Conservation (phyloP, 768 basidiomycete species). For the Tremella yokohamensis region DNA sequence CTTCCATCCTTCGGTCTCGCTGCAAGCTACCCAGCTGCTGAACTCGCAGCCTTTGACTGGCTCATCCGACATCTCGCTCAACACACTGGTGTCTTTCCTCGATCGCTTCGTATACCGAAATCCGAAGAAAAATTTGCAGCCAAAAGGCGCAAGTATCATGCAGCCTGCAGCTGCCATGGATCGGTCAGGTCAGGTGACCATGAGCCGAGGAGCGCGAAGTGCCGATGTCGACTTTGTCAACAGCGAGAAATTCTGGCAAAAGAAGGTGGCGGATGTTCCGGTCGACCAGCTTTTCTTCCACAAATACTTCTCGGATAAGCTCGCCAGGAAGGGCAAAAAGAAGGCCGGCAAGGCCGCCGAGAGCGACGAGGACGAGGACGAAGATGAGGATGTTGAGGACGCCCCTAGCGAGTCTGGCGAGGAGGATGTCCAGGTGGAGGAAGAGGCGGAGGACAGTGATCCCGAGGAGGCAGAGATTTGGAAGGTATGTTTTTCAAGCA, state of each 20-base stretch:
- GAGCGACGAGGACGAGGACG: conserved; percentile 28
- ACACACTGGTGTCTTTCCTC: conserved; percentile 90
- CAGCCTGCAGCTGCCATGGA: conserved; percentile 79
- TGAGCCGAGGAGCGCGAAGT: conserved; percentile 65
- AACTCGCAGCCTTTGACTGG: conserved; percentile 69
- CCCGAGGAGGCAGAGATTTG: conserved; percentile 70
- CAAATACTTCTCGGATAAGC: conserved; percentile 75
- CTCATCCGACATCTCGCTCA: conserved; percentile 80
- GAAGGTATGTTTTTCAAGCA: conserved; percentile 61
- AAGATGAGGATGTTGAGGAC: conserved; percentile 46
- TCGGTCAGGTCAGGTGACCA: conserved; percentile 55
- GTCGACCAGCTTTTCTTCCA: conserved; percentile 94
- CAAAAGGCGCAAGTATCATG: conserved; percentile 86
- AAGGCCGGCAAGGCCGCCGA: conserved; percentile 25
- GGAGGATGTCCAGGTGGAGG: conserved; percentile 50
- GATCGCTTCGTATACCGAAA: conserved; percentile 98
- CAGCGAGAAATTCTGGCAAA: conserved; percentile 69
- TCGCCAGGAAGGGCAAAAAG: conserved; percentile 55
- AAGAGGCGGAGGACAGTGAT: conserved; percentile 41
- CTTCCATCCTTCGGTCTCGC: conserved; percentile 83
- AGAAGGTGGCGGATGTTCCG: conserved; percentile 67
- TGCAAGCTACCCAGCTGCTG: conserved; percentile 81
- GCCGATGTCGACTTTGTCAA: conserved; percentile 60
- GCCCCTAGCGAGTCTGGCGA: conserved; percentile 41
- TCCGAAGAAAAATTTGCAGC: conserved; percentile 67